Percentiles rank a stretch among this genome's conserved stretches.
These are phyloP conservation scores for Henckelia pumila DNA, from an alignment of 257 asterid species.

Conservation along the genomic window DNA sequence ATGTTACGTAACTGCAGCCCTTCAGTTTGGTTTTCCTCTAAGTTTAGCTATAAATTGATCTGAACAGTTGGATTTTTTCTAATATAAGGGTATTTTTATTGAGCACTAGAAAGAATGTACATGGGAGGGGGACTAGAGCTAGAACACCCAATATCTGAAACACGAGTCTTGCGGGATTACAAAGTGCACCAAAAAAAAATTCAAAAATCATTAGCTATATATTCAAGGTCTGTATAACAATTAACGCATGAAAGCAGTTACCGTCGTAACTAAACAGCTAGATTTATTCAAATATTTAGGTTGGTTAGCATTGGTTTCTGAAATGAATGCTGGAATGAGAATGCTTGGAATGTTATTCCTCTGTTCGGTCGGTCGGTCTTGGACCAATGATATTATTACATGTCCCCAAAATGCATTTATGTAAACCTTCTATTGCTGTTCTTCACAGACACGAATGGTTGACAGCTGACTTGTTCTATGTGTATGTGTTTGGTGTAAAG, in stretches of 20 bases:
- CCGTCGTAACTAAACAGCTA: background rate
- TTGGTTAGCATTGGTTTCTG: background rate
- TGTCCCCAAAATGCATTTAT: no score
- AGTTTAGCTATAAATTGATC: background rate
- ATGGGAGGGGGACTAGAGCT: no score
- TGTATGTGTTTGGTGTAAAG: constrained; percentile 38
- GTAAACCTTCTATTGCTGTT: constrained; percentile 16
- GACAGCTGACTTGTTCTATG: constrained; percentile 17
- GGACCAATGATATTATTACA: no score
- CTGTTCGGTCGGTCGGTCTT: background rate
- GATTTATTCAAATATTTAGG: background rate
- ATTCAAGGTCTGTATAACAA: no score
- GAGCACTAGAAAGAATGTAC: no score
- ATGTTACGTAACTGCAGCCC: background rate
- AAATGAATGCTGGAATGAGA: background rate
- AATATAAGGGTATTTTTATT: no score
- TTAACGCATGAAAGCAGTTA: background rate
- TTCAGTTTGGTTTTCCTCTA: background rate
- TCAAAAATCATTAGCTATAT: no score
- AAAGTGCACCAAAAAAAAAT: no score
- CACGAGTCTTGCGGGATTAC: no score
- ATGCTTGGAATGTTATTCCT: background rate
- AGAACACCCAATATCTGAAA: no score
- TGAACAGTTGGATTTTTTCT: no score
- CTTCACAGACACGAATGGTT: background rate